Base-by-base conservation (phyloP, 345 rosid species). In the Brassica juncea region DNA sequence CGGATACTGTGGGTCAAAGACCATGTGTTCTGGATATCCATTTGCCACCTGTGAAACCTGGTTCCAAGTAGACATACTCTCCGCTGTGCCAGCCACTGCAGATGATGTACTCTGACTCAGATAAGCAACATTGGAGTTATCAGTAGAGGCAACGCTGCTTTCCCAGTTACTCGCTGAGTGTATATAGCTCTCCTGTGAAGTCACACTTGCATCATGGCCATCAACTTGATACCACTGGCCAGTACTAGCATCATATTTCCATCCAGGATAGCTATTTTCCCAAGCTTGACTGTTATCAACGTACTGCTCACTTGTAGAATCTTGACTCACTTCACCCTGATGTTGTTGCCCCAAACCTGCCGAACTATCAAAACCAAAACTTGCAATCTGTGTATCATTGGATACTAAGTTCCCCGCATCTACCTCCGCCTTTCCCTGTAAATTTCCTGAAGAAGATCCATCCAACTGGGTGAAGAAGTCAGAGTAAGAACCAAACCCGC, bases 201-300 rank as follows among this genome's bases (percentile, higher is more conserved):
- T 75, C 25, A 52, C 10, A 31, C 65, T 70, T 11, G 82, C 86
- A 52, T 84, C 86, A 49, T 72, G 84, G 67, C 82, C 80, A 76
- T 84, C 92, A 82, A 87, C 83, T 73, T 89, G 93, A 84, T 88
- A 92, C 97, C 99, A 96, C 70, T 87, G 94, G 73, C 90, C 95
- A 32, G 92, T 84, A 75, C 68, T 89, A 42, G 80, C 81, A 80
- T 96, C 97, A 78, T 76, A 87, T 76, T 81, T 85, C 99, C 99
- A 96, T 12, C 99, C 99, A 0, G 99, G 97, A 85, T 92, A 96
- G 77, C 83, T 61, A 82, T 82, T 84, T 80, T 93, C 98, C 97
- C 96, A 93, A 64, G 86, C 76, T 74, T 88, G 89, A 73, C 73
- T 87, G 74, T 82, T 83, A 82, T 79, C 84, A 52, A 84, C 32